Percentiles rank a stretch among this genome's conserved stretches.
Conservation (phyloP, 2,329 filamentous ascomycete genomes). For the Aspergillus sp. region DNA sequence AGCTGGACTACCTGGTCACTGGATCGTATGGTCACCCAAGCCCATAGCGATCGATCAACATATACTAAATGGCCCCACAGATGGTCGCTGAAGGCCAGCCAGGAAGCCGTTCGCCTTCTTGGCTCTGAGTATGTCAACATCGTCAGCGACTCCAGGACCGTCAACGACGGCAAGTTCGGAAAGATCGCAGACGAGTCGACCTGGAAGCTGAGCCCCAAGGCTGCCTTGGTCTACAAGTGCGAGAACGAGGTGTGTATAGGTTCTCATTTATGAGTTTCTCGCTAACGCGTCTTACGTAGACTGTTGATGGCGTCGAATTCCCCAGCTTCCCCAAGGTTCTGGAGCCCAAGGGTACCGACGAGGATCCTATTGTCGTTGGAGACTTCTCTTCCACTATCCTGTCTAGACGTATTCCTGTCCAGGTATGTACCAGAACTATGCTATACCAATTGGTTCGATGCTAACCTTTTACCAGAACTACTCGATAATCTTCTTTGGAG, state of each 20-base stretch:
- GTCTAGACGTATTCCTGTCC: constrained; percentile 54
- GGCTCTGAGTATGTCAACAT: constrained; percentile 78
- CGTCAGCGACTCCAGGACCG: constrained; percentile 64
- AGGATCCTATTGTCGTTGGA: constrained; percentile 76
- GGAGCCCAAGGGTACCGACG: constrained; percentile 53
- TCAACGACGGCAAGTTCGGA: constrained; percentile 80
- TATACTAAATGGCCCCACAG: constrained; percentile 14
- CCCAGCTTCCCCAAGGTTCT: constrained; percentile 69
- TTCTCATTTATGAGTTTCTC: not conserved
- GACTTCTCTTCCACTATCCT: constrained; percentile 97
- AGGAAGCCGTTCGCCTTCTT: constrained; percentile 77
- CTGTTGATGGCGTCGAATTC: constrained; percentile 82
- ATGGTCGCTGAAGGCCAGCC: constrained; percentile 86
- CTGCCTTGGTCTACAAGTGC: constrained; percentile 81
- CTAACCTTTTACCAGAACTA: constrained; percentile 46
- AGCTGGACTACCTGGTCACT: constrained; percentile 86
- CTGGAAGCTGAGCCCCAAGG: constrained; percentile 70
- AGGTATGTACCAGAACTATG: constrained; percentile 9
- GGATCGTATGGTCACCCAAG: constrained; percentile 55
- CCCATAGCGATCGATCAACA: not conserved
- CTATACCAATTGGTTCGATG: not conserved
- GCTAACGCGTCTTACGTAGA: constrained; percentile 18
- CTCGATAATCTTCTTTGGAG: constrained; percentile 76
- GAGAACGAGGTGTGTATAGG: constrained; percentile 67
- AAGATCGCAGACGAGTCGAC: constrained; percentile 74